A percentile compares a stretch with the other conserved stretches of the same genome.
phyloP scores from a whole-genome alignment of 2,329 filamentous ascomycete species.

The Ophiosphaerella herpotricha region DNA sequence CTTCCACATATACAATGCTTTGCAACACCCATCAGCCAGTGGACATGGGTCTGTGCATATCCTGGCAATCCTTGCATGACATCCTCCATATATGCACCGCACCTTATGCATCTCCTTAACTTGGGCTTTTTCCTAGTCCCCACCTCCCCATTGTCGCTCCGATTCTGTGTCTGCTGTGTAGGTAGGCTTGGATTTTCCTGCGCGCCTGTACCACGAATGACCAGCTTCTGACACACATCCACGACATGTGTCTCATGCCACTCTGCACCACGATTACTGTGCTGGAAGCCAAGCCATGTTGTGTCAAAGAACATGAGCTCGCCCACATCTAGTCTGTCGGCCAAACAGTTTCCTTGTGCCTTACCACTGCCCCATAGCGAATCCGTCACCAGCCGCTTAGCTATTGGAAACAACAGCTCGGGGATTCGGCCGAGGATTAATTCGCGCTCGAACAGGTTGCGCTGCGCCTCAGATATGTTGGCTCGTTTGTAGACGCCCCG shows the following conservation, averaged over 20 bases:
- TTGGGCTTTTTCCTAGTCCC: conserved; percentile 23
- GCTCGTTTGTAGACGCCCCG: conserved; percentile 59
- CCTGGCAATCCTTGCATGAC: conserved; percentile 38
- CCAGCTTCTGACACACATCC: conserved; percentile 61
- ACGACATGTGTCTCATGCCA: conserved; percentile 66
- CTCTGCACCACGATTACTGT: conserved; percentile 60
- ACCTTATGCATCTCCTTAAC: conserved; percentile 51
- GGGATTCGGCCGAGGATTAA: conserved; percentile 60
- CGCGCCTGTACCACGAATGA: conserved; percentile 38
- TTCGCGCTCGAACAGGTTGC: conserved; percentile 57
- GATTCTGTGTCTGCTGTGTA: conserved; percentile 9
- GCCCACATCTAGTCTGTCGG: conserved; percentile 65
- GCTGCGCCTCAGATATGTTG: conserved; percentile 50
- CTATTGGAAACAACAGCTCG: conserved; percentile 54
- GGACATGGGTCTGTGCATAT: conserved; percentile 35
- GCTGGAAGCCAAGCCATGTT: conserved; percentile 67
- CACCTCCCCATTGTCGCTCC: conserved; percentile 28
- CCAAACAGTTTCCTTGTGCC: conserved; percentile 51
- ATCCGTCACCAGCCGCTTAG: conserved; percentile 54
- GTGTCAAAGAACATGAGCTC: conserved; percentile 76
- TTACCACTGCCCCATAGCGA: conserved; percentile 41
- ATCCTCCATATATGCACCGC: conserved; percentile 55
- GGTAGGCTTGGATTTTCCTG: conserved; percentile 25
- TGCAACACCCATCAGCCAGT: conserved; percentile 44
- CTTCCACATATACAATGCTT: conserved; percentile 48